Percentiles rank a stretch among this genome's conserved stretches.
These are phyloP conservation scores for Phallus indusiatus DNA, from an alignment of 768 basidiomycete genomes.

Conservation along the genomic window DNA sequence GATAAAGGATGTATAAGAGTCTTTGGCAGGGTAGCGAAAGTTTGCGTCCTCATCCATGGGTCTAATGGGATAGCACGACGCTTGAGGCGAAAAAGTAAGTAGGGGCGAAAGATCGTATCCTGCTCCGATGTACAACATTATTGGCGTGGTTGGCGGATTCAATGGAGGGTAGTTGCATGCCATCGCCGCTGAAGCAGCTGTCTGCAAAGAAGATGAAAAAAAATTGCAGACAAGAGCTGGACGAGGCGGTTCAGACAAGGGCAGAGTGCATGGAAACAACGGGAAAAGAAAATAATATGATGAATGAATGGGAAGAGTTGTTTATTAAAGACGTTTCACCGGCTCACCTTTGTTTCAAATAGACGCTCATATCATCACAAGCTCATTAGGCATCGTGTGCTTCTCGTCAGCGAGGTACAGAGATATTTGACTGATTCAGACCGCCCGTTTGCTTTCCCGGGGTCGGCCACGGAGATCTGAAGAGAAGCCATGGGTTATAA, in stretches of 20 bases:
- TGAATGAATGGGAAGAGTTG: too few relatives aligned
- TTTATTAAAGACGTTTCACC: too few relatives aligned
- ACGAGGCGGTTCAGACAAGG: background rate
- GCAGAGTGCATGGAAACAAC: too few relatives aligned
- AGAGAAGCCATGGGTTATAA: too few relatives aligned
- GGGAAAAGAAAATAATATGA: too few relatives aligned
- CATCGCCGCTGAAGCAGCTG: background rate
- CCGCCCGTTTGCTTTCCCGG: too few relatives aligned
- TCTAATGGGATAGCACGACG: background rate
- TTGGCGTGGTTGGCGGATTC: background rate
- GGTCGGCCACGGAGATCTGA: too few relatives aligned
- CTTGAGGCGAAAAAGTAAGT: constrained; percentile 2
- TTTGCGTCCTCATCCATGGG: background rate
- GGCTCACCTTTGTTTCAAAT: too few relatives aligned
- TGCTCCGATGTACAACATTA: constrained; percentile 8
- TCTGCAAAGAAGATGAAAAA: background rate
- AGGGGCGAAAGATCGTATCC: constrained; percentile 9
- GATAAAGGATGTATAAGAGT: constrained; percentile 8
- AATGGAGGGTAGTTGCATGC: background rate
- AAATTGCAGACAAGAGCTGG: background rate
- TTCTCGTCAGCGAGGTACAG: too few relatives aligned
- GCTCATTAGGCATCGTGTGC: too few relatives aligned
- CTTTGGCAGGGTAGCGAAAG: background rate
- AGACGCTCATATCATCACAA: too few relatives aligned
- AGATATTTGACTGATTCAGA: too few relatives aligned